Base-by-base conservation (phyloP, 1,284 basidiomycete genomes). In the Puccinia polysora region DNA sequence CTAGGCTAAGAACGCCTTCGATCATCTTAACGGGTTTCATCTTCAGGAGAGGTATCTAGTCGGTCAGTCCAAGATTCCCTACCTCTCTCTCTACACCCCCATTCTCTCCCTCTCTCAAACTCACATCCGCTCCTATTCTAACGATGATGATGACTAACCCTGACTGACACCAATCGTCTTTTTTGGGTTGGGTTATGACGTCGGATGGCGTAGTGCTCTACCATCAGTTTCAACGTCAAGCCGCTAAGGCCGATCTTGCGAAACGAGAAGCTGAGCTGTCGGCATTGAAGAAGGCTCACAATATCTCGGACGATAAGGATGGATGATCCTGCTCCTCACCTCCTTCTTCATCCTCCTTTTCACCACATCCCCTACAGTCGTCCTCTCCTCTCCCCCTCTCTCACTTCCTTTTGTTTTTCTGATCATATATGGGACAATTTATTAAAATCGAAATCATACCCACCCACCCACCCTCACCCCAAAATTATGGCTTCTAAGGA, bases 1-100 rank as follows among this genome's bases (percentile, higher is more conserved):
- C n/a, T n/a, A 79, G 78, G 81, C 81, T 18, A 97, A 97, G 82
- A 93, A 94, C 78, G 95, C 95, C 0, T 86, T 96, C 70, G 93
- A 95, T 79, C 90, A 96, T 80, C 81, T 98, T 78, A 98, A 98
- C 78, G 96, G 95, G 47, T 98, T 98, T 83, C 95, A 98, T 82
- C 82, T 98, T 74, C 92, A 96, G 83, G 95, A 97, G 81, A 87
- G 96, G 38, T 98, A 98, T 81, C 95, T 98, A 73, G 80, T 82
- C 67, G 81, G 80, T 80, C 63, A 68, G 79, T 77, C 4, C 6
- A 14, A 23, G 12, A 49, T 5, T 49, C 15, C 25, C 50, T 25
- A 12, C n/a, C 30, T 20, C 23, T 18, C 10, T 4, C 4, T 28
- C 50, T 32, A 40, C 38, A 2, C 43, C 50, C n/a, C 62, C 15